Evolutionary conservation across 495 filamentous ascomycete species (phyloP), one percentile per base, ranked within the genome.

Genomic region (Cenococcum geophilum): DNA sequence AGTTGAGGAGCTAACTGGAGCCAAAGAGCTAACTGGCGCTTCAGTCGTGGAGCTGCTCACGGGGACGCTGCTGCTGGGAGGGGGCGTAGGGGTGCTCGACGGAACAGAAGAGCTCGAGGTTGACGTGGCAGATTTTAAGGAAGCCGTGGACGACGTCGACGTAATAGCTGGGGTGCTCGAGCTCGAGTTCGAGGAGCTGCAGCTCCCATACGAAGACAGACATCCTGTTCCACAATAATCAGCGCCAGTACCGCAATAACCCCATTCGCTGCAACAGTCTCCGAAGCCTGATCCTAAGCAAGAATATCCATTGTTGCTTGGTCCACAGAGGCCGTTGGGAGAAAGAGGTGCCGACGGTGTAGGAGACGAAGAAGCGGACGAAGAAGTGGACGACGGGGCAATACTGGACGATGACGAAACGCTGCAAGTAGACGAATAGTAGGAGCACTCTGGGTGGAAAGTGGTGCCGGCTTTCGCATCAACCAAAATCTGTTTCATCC

Each of bases 401-500:
- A 23, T 48, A 50, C 52, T 62, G n/a, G 50, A 53, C 1, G 53
- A 56, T 16, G 53, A 56, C 14, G 53, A 36, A 35, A 16, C 53
- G 55, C 21, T 16, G 14, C 18, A 36, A 10, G 25, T 37, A 42
- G 47, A 4, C 16, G 58, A 37, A 5, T 45, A n/a, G 35, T 8
- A 16, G 18, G 57, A 32, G 27, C 37, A 59, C 9, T 51, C 34
- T 47, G 23, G 35, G 34, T 59, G 21, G 58, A 49, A 61, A 22
- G 21, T 25, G n/a, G 18, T 49, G 37, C 20, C 27, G 1, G 3
- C 32, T 40, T 22, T 43, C 6, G 51, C 56, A 21, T 55, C 49
- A n/a, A 4, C 49, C 16, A 83, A 67, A 48, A 80, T 75, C 0
- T 76, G 57, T 70, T 78, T 79, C 55, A 76, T 73, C 47, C 69